These are phyloP conservation scores for Saccharum officinarum DNA, from an alignment of 176 grass and related monocot species.

Conservation along the genomic window DNA sequence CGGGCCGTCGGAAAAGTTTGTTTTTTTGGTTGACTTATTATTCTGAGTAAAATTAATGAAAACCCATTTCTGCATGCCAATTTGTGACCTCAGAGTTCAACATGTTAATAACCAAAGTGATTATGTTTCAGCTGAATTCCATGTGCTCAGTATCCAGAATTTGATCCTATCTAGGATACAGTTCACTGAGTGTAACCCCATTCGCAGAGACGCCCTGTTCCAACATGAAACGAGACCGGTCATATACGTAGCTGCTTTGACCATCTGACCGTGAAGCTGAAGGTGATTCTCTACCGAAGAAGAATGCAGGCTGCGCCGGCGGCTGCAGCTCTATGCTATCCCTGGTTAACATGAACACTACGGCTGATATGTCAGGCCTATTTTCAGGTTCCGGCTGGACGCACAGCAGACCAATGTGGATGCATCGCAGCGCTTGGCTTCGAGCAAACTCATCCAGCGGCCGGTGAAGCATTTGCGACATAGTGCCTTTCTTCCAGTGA, in stretches of 20 bases:
- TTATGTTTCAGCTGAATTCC: not conserved
- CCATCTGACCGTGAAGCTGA: constrained; percentile 12
- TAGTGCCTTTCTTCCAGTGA: constrained; percentile 44
- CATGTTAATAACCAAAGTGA: not conserved
- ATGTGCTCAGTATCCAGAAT: not conserved
- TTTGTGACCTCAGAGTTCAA: not conserved
- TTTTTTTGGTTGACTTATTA: too few species aligned
- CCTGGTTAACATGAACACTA: constrained; percentile 59
- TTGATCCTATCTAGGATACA: constrained; percentile 43
- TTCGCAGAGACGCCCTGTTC: constrained; percentile 30
- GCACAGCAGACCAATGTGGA: constrained; percentile 48
- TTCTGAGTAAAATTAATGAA: not conserved
- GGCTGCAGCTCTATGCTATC: constrained; percentile 44
- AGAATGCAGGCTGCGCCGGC: constrained; percentile 47
- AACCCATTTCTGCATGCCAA: not conserved
- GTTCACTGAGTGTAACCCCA: constrained; percentile 34
- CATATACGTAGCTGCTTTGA: not conserved
- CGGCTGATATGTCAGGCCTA: constrained; percentile 51
- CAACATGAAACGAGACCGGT: not conserved
- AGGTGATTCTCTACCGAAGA: constrained; percentile 20
- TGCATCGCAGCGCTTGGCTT: constrained; percentile 22
- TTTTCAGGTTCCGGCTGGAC: constrained; percentile 44
- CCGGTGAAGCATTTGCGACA: constrained; percentile 25
- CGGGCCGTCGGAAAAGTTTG: too few species aligned
- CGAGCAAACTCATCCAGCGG: not conserved